Base-by-base conservation (phyloP, 2,329 filamentous ascomycete species). In the Talaromyces sp. region DNA sequence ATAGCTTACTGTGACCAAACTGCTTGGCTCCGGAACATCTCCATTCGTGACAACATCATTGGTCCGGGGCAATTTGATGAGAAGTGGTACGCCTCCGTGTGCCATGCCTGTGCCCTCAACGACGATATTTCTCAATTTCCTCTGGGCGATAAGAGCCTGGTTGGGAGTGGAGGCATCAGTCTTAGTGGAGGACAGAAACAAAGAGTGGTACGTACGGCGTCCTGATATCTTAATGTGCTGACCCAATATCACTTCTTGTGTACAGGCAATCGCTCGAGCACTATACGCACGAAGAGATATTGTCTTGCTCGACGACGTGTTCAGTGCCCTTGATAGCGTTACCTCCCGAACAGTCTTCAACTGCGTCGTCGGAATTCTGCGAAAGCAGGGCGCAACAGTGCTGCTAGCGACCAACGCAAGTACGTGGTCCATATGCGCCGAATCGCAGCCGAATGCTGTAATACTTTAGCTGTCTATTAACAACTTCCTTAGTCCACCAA, bases 141-240 rank as follows among this genome's bases (percentile, higher is more conserved):
- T 19, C 64, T 69, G 10, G 74, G 77, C 0, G 77, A 78, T 58
- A 71, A 77, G 54, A 82, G 80, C 25, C 22, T 78, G 22, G 78
- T 82, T 61, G 82, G 81, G 28, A 82, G 78, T 65, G 79, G 80
- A 64, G 82, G 81, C 53, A 75, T 81, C 58, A 75, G 78, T 25
- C 73, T 84, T 36, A 83, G 81, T 68, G 81, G 81, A 32, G 82
- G 82, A 8, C 82, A 84, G 64, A 82, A 77, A 64, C 80, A 83
- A 64, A 76, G 81, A 59, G 77, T 83, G 65, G 78, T 73, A 66
- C 55, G 71, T 71, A 30, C 28, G 28, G 19, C 30, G 36, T 28
- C 27, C 42, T 55, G 17, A 47, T 10, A 33, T 17, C 11, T 49
- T 57, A 57, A 62, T 52, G 13, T 22, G n/a, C 52, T 55, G 32